phyloP scores from a whole-genome alignment of 495 filamentous ascomycete genomes.

The Penicillium argentinense region DNA sequence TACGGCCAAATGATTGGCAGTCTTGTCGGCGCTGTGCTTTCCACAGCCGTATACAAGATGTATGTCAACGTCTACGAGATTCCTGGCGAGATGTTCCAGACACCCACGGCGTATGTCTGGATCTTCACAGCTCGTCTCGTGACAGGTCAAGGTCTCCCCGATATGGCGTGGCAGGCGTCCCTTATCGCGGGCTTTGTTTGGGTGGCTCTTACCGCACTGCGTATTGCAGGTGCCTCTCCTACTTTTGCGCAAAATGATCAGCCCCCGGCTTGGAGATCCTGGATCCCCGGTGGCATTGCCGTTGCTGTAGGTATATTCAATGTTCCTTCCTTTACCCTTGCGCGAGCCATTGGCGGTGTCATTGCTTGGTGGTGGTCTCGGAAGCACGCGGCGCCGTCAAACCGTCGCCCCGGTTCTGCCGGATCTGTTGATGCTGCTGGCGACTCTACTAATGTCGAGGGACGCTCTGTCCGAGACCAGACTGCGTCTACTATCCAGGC shows the following conservation, averaged over 20 bases:
- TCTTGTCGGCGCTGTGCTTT: constrained; percentile 82
- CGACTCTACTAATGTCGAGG: background rate
- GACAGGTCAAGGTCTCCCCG: constrained; percentile 86
- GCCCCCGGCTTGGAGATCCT: constrained; percentile 40
- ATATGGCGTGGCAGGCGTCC: constrained; percentile 77
- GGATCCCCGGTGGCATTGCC: constrained; percentile 89
- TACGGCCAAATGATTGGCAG: constrained; percentile 93
- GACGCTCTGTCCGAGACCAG: background rate
- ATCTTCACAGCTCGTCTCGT: constrained; percentile 93
- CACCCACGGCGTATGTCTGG: constrained; percentile 94
- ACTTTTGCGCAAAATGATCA: constrained; percentile 17
- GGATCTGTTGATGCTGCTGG: background rate
- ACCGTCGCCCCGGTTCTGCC: background rate
- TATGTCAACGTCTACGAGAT: constrained; percentile 89
- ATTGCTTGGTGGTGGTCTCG: constrained; percentile 71
- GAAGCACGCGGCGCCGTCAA: constrained; percentile 13
- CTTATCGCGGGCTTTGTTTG: constrained; percentile 68
- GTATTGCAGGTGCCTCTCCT: constrained; percentile 54
- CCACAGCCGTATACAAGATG: constrained; percentile 83
- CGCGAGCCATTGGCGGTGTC: constrained; percentile 80
- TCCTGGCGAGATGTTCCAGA: constrained; percentile 85
- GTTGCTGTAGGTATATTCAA: constrained; percentile 99
- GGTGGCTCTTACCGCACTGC: constrained; percentile 63
- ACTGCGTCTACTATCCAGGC: constrained; percentile 23
- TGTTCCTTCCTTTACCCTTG: constrained; percentile 90